These are phyloP conservation scores for Claviceps pusilla DNA, from an alignment of 2,329 filamentous ascomycete species.

Conservation along the genomic window DNA sequence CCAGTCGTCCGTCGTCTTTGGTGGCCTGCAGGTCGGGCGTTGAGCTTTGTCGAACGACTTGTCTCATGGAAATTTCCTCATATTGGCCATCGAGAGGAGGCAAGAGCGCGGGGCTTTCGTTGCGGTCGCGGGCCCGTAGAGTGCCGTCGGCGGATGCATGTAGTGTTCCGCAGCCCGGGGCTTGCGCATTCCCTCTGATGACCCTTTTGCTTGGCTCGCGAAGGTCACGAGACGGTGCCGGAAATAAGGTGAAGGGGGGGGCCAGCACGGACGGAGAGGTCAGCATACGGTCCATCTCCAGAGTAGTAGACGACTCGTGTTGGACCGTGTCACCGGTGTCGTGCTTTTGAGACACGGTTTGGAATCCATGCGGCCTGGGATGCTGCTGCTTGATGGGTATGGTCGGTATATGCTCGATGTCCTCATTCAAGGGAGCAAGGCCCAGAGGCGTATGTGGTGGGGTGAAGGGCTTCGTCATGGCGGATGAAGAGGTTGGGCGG, in stretches of 20 bases:
- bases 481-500: conserved; percentile 42
- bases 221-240: conserved; percentile 10
- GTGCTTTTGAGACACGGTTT: conserved; percentile 5
- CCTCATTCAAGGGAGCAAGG: conserved; percentile 28
- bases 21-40: conserved; percentile 3
- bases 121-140: conserved; percentile 7
- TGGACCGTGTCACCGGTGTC: background rate
- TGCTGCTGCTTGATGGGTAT: conserved; percentile 28
- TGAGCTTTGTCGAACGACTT: conserved; percentile 19
- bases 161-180: conserved; percentile 9
- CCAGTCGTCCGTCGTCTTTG: background rate
- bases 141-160: conserved; percentile 15
- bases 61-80: conserved; percentile 38
- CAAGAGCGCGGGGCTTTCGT: conserved; percentile 23
- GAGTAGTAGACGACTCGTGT: conserved; percentile 9
- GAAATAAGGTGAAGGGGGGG: conserved; percentile 14
- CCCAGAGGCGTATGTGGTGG: conserved; percentile 32
- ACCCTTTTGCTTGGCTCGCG: conserved; percentile 20
- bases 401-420: conserved; percentile 2
- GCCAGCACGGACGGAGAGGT: conserved; percentile 30
- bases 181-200: conserved; percentile 22
- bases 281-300: conserved; percentile 22
- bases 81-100: conserved; percentile 43
- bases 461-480: conserved; percentile 39
- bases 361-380: conserved; percentile 32